Evolutionary conservation across 108 stramenopile genomes (phyloP).

Genomic region (Conticribra guillardii): DNA sequence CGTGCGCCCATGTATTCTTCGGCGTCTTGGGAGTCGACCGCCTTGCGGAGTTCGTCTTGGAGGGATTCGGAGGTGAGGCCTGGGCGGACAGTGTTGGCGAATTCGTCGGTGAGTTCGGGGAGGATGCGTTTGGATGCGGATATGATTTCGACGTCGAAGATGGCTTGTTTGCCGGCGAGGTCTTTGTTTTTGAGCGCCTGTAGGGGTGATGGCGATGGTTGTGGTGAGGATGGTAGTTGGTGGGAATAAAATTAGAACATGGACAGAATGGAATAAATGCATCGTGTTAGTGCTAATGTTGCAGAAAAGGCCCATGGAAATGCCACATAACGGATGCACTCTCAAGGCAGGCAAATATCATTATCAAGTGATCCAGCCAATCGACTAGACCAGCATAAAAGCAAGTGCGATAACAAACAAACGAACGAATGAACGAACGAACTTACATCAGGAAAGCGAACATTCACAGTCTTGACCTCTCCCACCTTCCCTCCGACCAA

Average conservation of each 20-base stretch:
- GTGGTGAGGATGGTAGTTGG: background rate
- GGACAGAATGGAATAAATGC: background rate
- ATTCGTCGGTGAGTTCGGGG: constrained; percentile 91
- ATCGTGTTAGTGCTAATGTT: too few relatives aligned
- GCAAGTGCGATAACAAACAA: too few relatives aligned
- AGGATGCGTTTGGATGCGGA: constrained; percentile 74
- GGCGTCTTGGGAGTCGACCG: constrained; percentile 87
- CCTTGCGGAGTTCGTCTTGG: constrained; percentile 82
- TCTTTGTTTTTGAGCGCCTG: constrained; percentile 83
- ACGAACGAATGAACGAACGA: too few relatives aligned
- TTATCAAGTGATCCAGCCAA: too few relatives aligned
- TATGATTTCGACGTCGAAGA: constrained; percentile 88
- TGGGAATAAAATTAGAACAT: background rate
- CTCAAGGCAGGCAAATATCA: too few relatives aligned
- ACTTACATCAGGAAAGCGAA: constrained; percentile 84
- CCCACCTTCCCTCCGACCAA: constrained; percentile 84
- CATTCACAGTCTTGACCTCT: constrained; percentile 65
- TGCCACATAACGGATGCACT: too few relatives aligned
- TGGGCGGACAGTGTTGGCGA: constrained; percentile 81
- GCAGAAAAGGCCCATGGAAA: too few relatives aligned
- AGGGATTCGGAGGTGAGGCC: constrained; percentile 83
- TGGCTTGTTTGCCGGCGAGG: constrained; percentile 87
- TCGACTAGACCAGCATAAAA: too few relatives aligned
- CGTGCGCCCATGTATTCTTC: constrained; percentile 82
- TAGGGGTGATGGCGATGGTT: background rate